Percentiles rank a stretch among this genome's conserved stretches.
phyloP scores from a whole-genome alignment of 768 basidiomycete genomes.

The Suillus hirtellus region DNA sequence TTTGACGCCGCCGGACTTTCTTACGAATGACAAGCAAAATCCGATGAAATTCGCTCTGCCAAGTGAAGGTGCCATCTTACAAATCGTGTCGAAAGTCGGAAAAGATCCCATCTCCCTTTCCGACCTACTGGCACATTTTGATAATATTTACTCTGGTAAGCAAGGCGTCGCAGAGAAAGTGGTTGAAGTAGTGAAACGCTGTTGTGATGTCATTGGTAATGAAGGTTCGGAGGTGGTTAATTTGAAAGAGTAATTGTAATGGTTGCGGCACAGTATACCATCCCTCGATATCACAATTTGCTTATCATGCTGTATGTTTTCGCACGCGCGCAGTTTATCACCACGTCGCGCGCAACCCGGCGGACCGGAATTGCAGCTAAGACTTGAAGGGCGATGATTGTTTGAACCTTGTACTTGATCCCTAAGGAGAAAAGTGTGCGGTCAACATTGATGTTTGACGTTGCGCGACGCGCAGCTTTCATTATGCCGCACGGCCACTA shows the following conservation, averaged over 20 bases:
- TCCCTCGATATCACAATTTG: slow-evolving; percentile 7
- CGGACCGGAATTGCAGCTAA: slow-evolving; percentile 1
- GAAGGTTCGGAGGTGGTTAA: slow-evolving; percentile 30
- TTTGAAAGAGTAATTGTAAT: slow-evolving; percentile 24
- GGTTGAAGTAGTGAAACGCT: slow-evolving; percentile 69
- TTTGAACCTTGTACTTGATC: slow-evolving; percentile 12
- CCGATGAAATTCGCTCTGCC: slow-evolving; percentile 62
- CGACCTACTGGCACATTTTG: slow-evolving; percentile 25
- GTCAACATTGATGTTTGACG: slow-evolving; percentile 31
- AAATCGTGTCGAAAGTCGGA: slow-evolving; percentile 44
- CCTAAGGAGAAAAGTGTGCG: slow-evolving; percentile 10
- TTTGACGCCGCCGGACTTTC: slow-evolving; percentile 42
- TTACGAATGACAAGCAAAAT: slow-evolving; percentile 26
- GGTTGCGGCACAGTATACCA: not conserved
- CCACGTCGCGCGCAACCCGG: not conserved
- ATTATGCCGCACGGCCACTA: slow-evolving; percentile 22
- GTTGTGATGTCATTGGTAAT: slow-evolving; percentile 61
- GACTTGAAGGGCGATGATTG: slow-evolving; percentile 4
- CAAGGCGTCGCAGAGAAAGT: slow-evolving; percentile 76
- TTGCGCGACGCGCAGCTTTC: slow-evolving; percentile 23
- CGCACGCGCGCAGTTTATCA: not conserved
- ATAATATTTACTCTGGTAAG: slow-evolving; percentile 33
- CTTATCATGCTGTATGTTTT: slow-evolving; percentile 4
- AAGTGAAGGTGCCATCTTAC: slow-evolving; percentile 70
- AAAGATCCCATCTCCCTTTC: slow-evolving; percentile 43